Base-by-base conservation (phyloP, 352 stramenopile genomes). In the Phytophthora cactorum region DNA sequence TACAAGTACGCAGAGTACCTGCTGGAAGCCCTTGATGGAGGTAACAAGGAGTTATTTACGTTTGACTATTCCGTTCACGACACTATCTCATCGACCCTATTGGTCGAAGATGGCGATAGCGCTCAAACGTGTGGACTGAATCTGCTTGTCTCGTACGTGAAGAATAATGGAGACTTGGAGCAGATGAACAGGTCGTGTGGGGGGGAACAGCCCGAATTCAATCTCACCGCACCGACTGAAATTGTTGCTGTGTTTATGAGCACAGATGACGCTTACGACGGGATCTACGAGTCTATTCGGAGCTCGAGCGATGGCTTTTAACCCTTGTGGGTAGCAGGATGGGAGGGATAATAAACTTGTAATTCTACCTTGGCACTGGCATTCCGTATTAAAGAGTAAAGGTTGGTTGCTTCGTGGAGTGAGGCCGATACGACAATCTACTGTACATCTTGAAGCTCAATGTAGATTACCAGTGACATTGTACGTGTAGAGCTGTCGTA, bases 11-110 rank as follows among this genome's bases (percentile, higher is more conserved):
- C 77, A 14, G 53, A 77, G 46, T 71, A 66, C 7, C 52, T 86
- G 7, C 59, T 70, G 0, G 47, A 64, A 10, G 71, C 52, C 0
- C 56, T 85, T 4, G 38, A 75, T 27, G 73, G 71, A 12, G 50
- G 71, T 22, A 63, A 67, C 0, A 86, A 86, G 49, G 53, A 73
- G 38, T 54, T 86, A 3, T 58, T 88, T 27, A 63, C 65, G 28
- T 88, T 88, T 55, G 59, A 82, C 10, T 74, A 76, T 38, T 71
- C 75, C 4, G 59, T 74, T 4, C 75, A 86, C 51, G 78, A 68
- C 5, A 68, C 68, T 17, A 25, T 84, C 8, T 66, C 63, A 12
- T 79, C 52, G 39, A 81, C 70, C 6, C 67, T 52, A 38, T 56
- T 86, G 0, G 63, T 34, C 6, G 57, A 67, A 47, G 11, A 72